These are phyloP conservation scores for Linnemannia exigua DNA, from an alignment of 192 early-diverging fungal species.

Conservation along the genomic window DNA sequence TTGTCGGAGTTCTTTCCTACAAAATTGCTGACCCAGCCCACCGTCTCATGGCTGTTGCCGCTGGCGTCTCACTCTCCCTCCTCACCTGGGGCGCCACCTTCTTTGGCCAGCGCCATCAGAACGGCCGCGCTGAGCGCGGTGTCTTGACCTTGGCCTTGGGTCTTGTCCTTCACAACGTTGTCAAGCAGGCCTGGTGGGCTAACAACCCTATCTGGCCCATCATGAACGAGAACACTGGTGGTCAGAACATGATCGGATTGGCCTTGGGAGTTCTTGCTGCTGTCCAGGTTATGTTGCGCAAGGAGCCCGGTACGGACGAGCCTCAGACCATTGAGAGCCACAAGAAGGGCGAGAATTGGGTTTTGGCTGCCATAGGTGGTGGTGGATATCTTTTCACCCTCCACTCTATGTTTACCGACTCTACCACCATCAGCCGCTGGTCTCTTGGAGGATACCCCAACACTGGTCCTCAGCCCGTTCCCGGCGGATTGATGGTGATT, in stretches of 20 bases:
- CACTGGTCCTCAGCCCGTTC: conserved; percentile 80
- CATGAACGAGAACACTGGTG: conserved; percentile 81
- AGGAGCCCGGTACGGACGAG: conserved; percentile 38
- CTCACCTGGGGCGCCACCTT: conserved; percentile 71
- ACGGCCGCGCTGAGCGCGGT: conserved; percentile 72
- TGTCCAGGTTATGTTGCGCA: conserved; percentile 68
- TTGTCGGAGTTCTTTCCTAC: conserved; percentile 76
- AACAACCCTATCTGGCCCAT: conserved; percentile 90
- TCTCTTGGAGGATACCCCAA: conserved; percentile 80
- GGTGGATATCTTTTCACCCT: conserved; percentile 78
- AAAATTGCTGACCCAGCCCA: conserved; percentile 65
- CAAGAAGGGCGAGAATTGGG: conserved; percentile 57
- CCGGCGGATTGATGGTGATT: conserved; percentile 77
- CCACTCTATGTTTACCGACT: conserved; percentile 84
- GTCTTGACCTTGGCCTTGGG: conserved; percentile 77
- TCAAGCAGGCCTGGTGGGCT: conserved; percentile 83
- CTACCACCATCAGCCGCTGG: conserved; percentile 82
- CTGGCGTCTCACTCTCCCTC: conserved; percentile 70
- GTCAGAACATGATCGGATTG: conserved; percentile 76
- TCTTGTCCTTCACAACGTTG: conserved; percentile 73
- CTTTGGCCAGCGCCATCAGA: conserved; percentile 65
- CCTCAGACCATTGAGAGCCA: conserved; percentile 13
- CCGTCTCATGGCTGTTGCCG: conserved; percentile 70
- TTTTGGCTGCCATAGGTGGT: conserved; percentile 69
- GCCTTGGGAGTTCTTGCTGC: conserved; percentile 73